Evolutionary conservation across 495 filamentous ascomycete species (phyloP), one percentile per base, ranked within the genome.

Genomic region (Xylaria sp.): DNA sequence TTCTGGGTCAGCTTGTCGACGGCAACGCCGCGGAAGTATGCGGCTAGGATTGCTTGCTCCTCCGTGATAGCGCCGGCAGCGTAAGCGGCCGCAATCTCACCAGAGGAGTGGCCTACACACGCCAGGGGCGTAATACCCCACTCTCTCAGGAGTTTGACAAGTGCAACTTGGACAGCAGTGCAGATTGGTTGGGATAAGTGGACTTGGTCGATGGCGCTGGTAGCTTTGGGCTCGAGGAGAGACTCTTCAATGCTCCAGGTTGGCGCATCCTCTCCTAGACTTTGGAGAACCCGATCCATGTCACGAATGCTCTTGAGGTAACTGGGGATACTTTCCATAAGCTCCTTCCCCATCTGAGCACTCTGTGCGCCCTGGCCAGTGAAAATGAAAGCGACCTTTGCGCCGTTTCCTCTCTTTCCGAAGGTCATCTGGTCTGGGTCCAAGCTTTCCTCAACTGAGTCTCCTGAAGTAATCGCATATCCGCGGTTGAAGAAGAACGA

Each of bases 91-190:
- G 76, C 81, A 3, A 82, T 79, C 44, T 83, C 81, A 3, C 81
- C 80, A 17, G 73, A 76, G 7, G 78, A 80, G 57, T 83, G 80
- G 2, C 81, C 80, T 14, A 76, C 73, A 6, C 71, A 71, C 14
- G 77, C 77, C 14, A 67, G 58, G 0, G 86, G 84, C 0, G 61
- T 55, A 15, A 90, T 77, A 37, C 78, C 79, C 82, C 82, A 85
- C 8, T 74, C 78, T 3, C 62, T 53, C 5, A 89, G 74, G 1
- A 90, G 72, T 8, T 85, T 78, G 0, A 88, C 84, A 17, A 90
- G 53, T 1, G 80, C 82, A 9, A 85, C 68, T 62, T 85, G 82
- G 5, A 84, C 58, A 40, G 78, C 78, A 1, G 82, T 84, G 58
- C 79, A 86, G 31, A 77, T 41, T 19, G 82, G 71, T 65, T 85